These are phyloP conservation scores for Phallus indusiatus DNA, from an alignment of 768 basidiomycete species.

Conservation along the genomic window DNA sequence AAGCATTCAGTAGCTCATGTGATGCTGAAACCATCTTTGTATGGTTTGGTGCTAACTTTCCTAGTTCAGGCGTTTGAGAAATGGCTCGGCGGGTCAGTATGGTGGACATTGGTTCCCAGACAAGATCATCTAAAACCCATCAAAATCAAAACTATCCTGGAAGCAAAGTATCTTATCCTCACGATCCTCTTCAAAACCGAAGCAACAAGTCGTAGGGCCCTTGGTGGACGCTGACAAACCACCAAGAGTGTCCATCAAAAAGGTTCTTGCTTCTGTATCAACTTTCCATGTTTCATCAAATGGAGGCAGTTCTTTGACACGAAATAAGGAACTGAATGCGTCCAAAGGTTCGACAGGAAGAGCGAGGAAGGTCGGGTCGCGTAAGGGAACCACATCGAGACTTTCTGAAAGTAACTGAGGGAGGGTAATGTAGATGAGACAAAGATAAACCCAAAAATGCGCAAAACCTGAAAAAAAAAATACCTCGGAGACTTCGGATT, in stretches of 20 bases:
- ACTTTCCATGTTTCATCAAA: constrained; percentile 40
- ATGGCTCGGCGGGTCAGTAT: constrained; percentile 37
- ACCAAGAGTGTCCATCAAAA: constrained; percentile 8
- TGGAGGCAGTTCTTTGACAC: constrained; percentile 23
- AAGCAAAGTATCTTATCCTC: background rate
- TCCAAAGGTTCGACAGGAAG: constrained; percentile 51
- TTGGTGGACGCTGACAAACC: background rate
- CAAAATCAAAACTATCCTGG: background rate
- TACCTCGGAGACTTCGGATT: constrained; percentile 39
- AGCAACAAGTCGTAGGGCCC: background rate
- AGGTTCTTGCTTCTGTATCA: constrained; percentile 14
- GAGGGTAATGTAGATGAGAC: background rate
- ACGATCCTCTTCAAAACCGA: constrained; percentile 1
- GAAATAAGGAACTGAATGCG: constrained; percentile 27
- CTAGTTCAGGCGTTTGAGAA: constrained; percentile 37
- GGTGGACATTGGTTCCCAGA: constrained; percentile 32
- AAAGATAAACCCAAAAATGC: background rate
- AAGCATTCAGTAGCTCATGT: constrained; percentile 15
- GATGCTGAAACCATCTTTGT: constrained; percentile 15
- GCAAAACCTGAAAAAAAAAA: background rate
- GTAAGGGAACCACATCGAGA: constrained; percentile 34
- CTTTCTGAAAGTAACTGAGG: constrained; percentile 33
- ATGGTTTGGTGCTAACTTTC: constrained; percentile 18
- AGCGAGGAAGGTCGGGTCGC: constrained; percentile 41
- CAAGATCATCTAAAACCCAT: constrained; percentile 10